Evolutionary conservation across 139 green algal genomes (phyloP).

Genomic region (Coelastrella sp.): DNA sequence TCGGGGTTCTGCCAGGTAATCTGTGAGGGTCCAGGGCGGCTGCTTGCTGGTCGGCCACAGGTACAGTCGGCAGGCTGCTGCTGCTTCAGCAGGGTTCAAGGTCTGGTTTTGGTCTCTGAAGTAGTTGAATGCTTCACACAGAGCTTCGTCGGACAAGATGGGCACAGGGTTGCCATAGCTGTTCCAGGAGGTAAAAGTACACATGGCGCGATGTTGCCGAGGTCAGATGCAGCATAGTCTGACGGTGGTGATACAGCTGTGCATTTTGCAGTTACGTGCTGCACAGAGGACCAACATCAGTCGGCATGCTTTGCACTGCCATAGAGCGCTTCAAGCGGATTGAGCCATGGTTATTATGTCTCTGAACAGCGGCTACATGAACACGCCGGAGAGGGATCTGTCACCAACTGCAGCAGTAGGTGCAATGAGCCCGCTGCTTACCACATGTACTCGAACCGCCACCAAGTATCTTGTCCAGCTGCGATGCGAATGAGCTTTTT

Average conservation of each 20-base stretch:
- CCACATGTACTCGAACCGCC: slow-evolving; percentile 39
- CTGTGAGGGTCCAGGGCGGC: slow-evolving; percentile 18
- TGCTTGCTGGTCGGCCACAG: background rate
- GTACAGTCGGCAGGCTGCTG: slow-evolving; percentile 34
- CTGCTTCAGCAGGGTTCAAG: slow-evolving; percentile 7
- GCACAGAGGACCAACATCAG: too few relatives aligned
- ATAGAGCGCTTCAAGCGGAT: too few relatives aligned
- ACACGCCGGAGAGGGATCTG: background rate
- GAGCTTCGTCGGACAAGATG: slow-evolving; percentile 31
- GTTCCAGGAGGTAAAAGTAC: background rate
- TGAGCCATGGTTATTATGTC: too few relatives aligned
- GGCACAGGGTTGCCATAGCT: slow-evolving; percentile 39
- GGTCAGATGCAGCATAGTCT: too few relatives aligned
- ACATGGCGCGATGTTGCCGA: background rate
- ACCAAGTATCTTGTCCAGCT: slow-evolving; percentile 24
- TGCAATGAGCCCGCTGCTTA: background rate
- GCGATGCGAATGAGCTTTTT: background rate
- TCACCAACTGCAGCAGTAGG: background rate
- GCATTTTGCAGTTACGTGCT: too few relatives aligned
- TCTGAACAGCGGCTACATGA: too few relatives aligned
- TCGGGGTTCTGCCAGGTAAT: slow-evolving; percentile 19
- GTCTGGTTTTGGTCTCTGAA: slow-evolving; percentile 19
- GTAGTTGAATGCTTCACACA: slow-evolving; percentile 36
- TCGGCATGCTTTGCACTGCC: too few relatives aligned
- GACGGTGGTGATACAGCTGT: too few relatives aligned